Conservation (phyloP, 441 rosid species). For the Geranium incanum region DNA sequence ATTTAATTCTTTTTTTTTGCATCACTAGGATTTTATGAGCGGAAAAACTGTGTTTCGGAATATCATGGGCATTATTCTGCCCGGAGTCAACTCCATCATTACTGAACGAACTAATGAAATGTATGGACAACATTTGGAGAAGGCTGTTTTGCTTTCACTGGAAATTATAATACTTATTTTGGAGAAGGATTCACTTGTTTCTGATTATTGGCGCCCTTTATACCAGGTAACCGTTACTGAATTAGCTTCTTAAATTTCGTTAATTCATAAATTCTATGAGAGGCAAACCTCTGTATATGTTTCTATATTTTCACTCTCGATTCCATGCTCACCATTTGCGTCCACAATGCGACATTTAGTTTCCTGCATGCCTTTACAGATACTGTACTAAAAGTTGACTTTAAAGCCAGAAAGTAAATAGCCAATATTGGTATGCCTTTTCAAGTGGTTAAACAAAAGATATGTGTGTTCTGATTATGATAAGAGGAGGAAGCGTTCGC, state of each 20-base stretch:
- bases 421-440: neutral
- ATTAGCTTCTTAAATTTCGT: slow-evolving; percentile 6
- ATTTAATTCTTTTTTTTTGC: slow-evolving; percentile 17
- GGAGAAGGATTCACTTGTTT: slow-evolving; percentile 69
- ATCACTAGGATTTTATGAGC: slow-evolving; percentile 90
- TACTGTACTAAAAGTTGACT: neutral
- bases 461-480: neutral
- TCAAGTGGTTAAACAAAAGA: slow-evolving; percentile 2
- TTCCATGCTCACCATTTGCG: neutral
- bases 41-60: slow-evolving; percentile 82
- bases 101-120: slow-evolving; percentile 67
- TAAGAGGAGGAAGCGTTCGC: neutral
- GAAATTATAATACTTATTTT: slow-evolving; percentile 74
- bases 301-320: neutral
- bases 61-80: slow-evolving; percentile 76
- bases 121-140: slow-evolving; percentile 79
- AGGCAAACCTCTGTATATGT: neutral
- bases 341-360: neutral
- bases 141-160: slow-evolving; percentile 82
- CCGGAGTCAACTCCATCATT: slow-evolving; percentile 67
- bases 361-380: neutral
- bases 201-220: slow-evolving; percentile 93
- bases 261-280: neutral
- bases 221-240: slow-evolving; percentile 52
- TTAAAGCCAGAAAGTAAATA: neutral